Percentiles rank a stretch among this genome's conserved stretches.
phyloP scores from a whole-genome alignment of 1,284 basidiomycete genomes.

The Wallemia ichthyophaga region DNA sequence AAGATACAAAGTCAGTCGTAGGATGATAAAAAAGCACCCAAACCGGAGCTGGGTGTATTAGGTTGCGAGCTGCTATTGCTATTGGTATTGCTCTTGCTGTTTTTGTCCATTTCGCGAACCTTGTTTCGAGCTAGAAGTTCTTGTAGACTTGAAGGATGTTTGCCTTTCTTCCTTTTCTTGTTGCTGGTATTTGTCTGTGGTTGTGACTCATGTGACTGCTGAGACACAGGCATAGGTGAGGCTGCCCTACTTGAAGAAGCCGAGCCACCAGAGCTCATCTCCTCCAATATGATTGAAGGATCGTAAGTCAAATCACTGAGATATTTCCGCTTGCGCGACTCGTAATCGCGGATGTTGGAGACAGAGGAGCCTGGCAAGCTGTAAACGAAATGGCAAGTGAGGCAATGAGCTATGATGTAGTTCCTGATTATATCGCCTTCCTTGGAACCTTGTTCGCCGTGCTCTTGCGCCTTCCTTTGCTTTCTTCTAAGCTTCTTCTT shows the following conservation, averaged over 20 bases:
- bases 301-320: neutral
- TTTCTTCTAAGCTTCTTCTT: too few species aligned
- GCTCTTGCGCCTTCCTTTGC: neutral
- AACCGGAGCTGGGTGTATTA: neutral
- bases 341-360: neutral
- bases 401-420: neutral
- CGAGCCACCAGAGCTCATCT: neutral
- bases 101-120: neutral
- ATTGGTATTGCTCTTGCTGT: neutral
- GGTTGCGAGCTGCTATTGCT: neutral
- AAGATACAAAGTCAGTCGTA: neutral
- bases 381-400: neutral
- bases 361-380: neutral
- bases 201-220: neutral
- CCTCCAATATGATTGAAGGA: neutral
- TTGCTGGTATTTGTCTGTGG: too few species aligned
- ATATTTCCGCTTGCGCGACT: neutral
- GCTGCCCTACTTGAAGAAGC: neutral
- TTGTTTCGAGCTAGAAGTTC: neutral
- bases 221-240: neutral
- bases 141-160: neutral
- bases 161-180: neutral
- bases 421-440: neutral
- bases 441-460: neutral
- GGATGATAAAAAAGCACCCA: neutral